Percentiles rank a stretch among this genome's conserved stretches.
Conservation (phyloP, 805 yeast genomes). For the Blastobotrys peoriensis region DNA sequence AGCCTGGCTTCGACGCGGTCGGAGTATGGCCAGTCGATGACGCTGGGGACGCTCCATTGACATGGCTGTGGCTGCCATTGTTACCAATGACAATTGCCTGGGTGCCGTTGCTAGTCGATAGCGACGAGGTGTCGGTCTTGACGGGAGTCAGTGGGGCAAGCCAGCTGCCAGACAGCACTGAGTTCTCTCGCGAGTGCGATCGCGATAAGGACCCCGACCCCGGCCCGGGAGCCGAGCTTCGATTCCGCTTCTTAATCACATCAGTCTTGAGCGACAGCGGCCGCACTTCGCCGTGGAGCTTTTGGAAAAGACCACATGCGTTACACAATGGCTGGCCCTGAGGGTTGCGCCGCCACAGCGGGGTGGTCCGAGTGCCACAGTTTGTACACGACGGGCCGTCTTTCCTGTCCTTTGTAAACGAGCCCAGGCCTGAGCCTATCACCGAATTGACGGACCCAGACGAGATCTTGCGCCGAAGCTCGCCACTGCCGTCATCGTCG, state of each 20-base stretch:
- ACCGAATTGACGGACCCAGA: too few species aligned
- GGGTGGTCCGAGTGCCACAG: constrained; percentile 89
- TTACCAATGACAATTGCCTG: not conserved
- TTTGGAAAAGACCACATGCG: constrained; percentile 92
- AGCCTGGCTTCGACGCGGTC: constrained; percentile 21
- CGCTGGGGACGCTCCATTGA: not conserved
- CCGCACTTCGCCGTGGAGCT: constrained; percentile 90
- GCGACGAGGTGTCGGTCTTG: not conserved
- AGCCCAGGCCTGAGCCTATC: too few species aligned
- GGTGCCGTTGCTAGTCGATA: constrained; percentile 4
- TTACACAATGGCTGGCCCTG: constrained; percentile 93
- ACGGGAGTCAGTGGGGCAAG: constrained; percentile 4
- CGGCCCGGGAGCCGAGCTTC: constrained; percentile 27
- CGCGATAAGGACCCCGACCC: constrained; percentile 2
- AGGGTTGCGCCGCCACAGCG: constrained; percentile 91
- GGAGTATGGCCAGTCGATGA: constrained; percentile 13
- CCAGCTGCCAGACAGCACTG: constrained; percentile 3
- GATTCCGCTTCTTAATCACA: constrained; percentile 87
- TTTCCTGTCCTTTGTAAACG: constrained; percentile 3
- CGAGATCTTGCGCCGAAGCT: constrained; percentile 1
- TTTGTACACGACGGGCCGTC: constrained; percentile 55
- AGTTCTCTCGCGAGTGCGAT: constrained; percentile 12
- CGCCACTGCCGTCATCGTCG: constrained; percentile 5
- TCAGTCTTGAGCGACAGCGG: constrained; percentile 92
- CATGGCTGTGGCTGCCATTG: not conserved